phyloP scores from a whole-genome alignment of 129 eudicot species.

The Ambrosia artemisiifolia region DNA sequence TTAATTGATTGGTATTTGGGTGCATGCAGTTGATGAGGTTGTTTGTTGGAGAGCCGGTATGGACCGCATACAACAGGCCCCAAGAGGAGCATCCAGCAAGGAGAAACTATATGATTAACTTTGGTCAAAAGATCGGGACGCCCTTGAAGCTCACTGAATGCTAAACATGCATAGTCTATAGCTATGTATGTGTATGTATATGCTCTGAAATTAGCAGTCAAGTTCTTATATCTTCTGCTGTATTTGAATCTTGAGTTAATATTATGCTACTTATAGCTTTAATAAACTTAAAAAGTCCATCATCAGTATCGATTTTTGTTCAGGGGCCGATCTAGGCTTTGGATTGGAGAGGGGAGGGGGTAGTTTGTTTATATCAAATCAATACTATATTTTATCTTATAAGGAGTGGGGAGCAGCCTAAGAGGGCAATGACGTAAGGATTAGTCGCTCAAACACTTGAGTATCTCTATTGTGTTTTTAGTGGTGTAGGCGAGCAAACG shows the following conservation, averaged over 20 bases:
- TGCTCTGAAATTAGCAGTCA: neutral
- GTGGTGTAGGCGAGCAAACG: too few relatives aligned
- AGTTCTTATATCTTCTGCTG: neutral
- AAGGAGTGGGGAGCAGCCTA: too few relatives aligned
- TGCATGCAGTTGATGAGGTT: conserved; percentile 19
- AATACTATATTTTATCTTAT: too few relatives aligned
- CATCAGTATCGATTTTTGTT: too few relatives aligned
- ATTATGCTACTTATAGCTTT: neutral
- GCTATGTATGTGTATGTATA: conserved; percentile 11
- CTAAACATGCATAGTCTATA: neutral
- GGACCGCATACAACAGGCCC: conserved; percentile 82
- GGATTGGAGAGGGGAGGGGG: too few relatives aligned
- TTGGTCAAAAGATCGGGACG: conserved; percentile 40
- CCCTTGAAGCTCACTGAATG: conserved; percentile 65
- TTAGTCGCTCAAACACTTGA: too few relatives aligned
- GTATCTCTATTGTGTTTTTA: too few relatives aligned
- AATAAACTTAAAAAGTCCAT: neutral
- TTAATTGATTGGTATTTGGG: neutral
- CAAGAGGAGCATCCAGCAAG: conserved; percentile 93
- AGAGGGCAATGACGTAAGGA: too few relatives aligned
- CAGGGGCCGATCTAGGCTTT: too few relatives aligned
- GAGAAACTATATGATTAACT: conserved; percentile 50
- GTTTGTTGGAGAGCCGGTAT: conserved; percentile 91
- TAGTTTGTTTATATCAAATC: too few relatives aligned
- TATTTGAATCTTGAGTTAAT: conserved; percentile 13